Evolutionary conservation across 2,329 filamentous ascomycete species (phyloP).

Genomic region (Pestalotiopsis sp.): DNA sequence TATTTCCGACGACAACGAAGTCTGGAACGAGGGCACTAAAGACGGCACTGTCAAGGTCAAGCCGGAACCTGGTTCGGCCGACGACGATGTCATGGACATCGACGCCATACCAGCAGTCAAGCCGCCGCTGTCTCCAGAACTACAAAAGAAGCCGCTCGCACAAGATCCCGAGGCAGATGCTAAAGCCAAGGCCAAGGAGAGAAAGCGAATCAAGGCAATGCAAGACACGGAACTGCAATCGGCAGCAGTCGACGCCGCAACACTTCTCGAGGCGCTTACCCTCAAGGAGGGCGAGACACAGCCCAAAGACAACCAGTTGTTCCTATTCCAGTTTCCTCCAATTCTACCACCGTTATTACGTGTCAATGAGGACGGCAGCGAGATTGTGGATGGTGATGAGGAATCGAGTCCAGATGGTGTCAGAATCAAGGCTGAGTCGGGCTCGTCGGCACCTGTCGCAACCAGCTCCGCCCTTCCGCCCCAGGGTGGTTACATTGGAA

Average conservation of each 20-base stretch:
- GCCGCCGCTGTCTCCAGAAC: constrained; percentile 33
- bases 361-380: constrained; percentile 25
- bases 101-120: constrained; percentile 42
- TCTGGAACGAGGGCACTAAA: constrained; percentile 44
- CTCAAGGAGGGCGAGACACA: constrained; percentile 27
- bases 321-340: constrained; percentile 67
- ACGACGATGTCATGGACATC: constrained; percentile 40
- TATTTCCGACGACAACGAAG: constrained; percentile 36
- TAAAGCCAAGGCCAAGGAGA: constrained; percentile 30
- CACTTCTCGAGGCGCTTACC: constrained; percentile 33
- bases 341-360: constrained; percentile 58
- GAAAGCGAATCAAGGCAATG: constrained; percentile 29
- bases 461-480: constrained; percentile 42
- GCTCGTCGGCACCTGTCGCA: constrained; percentile 22
- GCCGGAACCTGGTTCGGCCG: constrained; percentile 41
- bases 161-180: constrained; percentile 18
- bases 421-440: constrained; percentile 31
- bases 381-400: constrained; percentile 28
- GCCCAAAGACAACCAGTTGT: constrained; percentile 55
- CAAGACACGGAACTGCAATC: constrained; percentile 32
- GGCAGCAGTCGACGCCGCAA: constrained; percentile 27
- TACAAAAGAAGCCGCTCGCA: constrained; percentile 31
- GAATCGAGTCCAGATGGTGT: constrained; percentile 15
- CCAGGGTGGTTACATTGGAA: constrained; percentile 62
- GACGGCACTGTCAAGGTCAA: constrained; percentile 42